Evolutionary conservation across 768 basidiomycete genomes (phyloP).

Genomic region (Dioszegia crocea): DNA sequence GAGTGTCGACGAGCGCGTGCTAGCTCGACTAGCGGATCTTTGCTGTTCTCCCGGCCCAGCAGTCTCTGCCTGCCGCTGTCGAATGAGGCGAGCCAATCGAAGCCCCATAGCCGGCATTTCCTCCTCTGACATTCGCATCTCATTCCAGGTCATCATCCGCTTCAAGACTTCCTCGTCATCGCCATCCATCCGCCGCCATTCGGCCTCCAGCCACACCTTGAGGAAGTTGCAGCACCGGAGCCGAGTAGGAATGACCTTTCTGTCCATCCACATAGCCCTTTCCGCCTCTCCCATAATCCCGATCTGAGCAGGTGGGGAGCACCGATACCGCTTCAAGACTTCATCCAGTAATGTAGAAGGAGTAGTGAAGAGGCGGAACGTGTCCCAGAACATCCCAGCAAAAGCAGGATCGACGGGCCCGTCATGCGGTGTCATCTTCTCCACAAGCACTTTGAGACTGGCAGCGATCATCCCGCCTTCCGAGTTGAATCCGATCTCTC

Average conservation of each 20-base stretch:
- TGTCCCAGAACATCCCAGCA: slow-evolving; percentile 85
- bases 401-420: slow-evolving; percentile 82
- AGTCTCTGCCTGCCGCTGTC: slow-evolving; percentile 22
- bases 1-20: not conserved
- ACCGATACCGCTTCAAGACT: slow-evolving; percentile 76
- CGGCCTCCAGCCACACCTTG: slow-evolving; percentile 86
- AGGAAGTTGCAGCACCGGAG: slow-evolving; percentile 87
- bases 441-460: slow-evolving; percentile 81
- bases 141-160: slow-evolving; percentile 22
- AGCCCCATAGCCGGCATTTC: slow-evolving; percentile 47
- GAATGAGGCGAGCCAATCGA: slow-evolving; percentile 47
- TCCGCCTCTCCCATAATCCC: slow-evolving; percentile 54
- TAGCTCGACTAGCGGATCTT: not conserved
- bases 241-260: slow-evolving; percentile 83
- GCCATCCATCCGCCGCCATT: slow-evolving; percentile 67
- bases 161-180: slow-evolving; percentile 63
- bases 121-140: not conserved
- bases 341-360: slow-evolving; percentile 71
- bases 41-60: not conserved
- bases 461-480: slow-evolving; percentile 89
- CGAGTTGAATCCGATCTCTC: slow-evolving; percentile 83
- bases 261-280: slow-evolving; percentile 69
- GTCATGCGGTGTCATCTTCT: slow-evolving; percentile 95
- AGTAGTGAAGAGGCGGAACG: slow-evolving; percentile 84
- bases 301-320: slow-evolving; percentile 51